Evolutionary conservation across 2,329 filamentous ascomycete genomes (phyloP).

Genomic region (Nemania bipapillata): DNA sequence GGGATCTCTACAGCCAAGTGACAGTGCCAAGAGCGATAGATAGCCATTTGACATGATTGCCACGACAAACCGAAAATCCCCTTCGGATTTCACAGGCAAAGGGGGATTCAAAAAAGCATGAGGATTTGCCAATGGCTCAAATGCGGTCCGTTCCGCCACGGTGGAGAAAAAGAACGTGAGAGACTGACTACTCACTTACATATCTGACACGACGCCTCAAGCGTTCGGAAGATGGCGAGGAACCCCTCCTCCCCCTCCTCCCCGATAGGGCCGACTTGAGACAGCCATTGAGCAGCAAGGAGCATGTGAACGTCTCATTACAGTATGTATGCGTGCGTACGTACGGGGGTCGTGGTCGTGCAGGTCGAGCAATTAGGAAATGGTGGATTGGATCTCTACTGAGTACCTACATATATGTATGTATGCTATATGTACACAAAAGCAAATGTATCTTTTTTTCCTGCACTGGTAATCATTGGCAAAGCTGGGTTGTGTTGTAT

Average conservation of each 20-base stretch:
- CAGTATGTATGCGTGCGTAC: not conserved
- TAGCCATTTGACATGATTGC: not conserved
- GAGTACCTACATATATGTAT: not conserved
- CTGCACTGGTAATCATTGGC: slow-evolving; percentile 16
- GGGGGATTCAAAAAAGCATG: too few species aligned
- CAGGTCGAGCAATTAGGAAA: slow-evolving; percentile 6
- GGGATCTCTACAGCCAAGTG: not conserved
- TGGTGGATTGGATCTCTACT: not conserved
- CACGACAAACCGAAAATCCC: not conserved
- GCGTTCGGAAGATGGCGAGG: not conserved
- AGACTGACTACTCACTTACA: not conserved
- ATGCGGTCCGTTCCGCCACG: slow-evolving; percentile 14
- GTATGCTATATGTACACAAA: not conserved
- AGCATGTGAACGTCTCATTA: not conserved
- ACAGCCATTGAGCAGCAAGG: not conserved
- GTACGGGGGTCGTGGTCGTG: too few species aligned
- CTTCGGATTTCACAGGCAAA: not conserved
- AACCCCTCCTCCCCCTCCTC: too few species aligned
- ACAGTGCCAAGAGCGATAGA: not conserved
- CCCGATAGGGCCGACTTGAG: slow-evolving; percentile 3
- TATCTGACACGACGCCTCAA: not conserved
- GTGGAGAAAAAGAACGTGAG: not conserved
- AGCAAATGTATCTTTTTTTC: not conserved
- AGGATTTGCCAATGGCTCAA: not conserved
- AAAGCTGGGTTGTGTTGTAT: not conserved